These are phyloP conservation scores for Chrysophaeum taylorii DNA, from an alignment of 352 stramenopile species.

Conservation along the genomic window DNA sequence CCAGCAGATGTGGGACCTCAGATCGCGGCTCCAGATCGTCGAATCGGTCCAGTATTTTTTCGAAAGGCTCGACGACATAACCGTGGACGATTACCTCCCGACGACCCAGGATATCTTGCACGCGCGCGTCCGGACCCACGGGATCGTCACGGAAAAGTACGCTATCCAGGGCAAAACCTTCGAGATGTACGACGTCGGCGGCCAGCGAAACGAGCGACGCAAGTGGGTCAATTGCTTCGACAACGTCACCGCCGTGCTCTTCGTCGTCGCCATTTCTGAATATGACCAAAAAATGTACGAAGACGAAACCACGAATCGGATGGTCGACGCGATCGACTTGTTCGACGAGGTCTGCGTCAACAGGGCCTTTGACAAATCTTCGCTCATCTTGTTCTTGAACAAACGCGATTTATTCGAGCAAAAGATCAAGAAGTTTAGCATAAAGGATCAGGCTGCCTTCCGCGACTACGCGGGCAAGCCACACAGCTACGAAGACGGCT, in stretches of 20 bases:
- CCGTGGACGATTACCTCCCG: not conserved
- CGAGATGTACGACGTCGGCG: conserved; percentile 91
- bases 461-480: conserved; percentile 74
- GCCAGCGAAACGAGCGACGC: conserved; percentile 86
- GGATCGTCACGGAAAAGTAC: conserved; percentile 85
- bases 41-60: conserved; percentile 94
- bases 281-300: conserved; percentile 89
- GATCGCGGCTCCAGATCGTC: conserved; percentile 75
- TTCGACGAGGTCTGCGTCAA: conserved; percentile 91
- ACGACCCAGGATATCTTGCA: conserved; percentile 88
- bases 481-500: conserved; percentile 65
- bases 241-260: conserved; percentile 79
- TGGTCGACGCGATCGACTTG: conserved; percentile 83
- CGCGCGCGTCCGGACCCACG: conserved; percentile 81
- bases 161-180: conserved; percentile 83
- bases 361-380: conserved; percentile 77
- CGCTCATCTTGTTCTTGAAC: conserved; percentile 93
- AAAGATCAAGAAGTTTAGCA: conserved; percentile 86
- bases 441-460: conserved; percentile 75
- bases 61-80: conserved; percentile 46
- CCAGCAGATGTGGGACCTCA: not conserved
- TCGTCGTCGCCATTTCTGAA: conserved; percentile 69
- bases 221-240: conserved; percentile 97
- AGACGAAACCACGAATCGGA: conserved; percentile 79
- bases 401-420: conserved; percentile 92